Evolutionary conservation across 2,329 filamentous ascomycete genomes (phyloP), one percentile per base, ranked within the genome.

Genomic region (Phialocephala subalpina): DNA sequence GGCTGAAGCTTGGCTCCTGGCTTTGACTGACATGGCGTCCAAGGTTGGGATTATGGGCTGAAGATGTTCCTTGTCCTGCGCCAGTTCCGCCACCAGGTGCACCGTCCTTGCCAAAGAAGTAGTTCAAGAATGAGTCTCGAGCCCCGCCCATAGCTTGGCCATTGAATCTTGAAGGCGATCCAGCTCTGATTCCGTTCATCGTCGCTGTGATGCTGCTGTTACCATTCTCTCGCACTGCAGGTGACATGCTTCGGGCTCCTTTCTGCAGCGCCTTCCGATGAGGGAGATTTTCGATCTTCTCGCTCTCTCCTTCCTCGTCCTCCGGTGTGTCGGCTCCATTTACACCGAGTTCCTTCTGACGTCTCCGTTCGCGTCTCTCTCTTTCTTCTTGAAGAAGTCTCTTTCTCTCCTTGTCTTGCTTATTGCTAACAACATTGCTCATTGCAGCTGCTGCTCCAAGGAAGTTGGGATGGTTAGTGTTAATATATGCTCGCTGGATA

Each of bases 381-480:
- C 92, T 89, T 79, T 98, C 94, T 73, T 97, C 94, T 65, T 92
- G 91, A 20, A 93, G 83, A 49, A 92, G 80, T 45, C 85, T 87
- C 78, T 93, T 94, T 79, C 93, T 91, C 80, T 99, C 95, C 72
- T 94, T 91, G 72, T 99, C 96, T 78, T 98, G 94, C 81, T 96
- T 97, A 77, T 92, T 95, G 76, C 89, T 92, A 67, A 99, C 97
- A 56, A 99, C 95, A 57, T 96, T 94, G 72, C 93, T 95, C 96
- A 99, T 99, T 69, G 96, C 96, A 40, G 94, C 95, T 25, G 96
- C 95, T 18, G 96, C 96, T 53, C 96, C 96, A 18, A 98, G 87
- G 82, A 99, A 99, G 80, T 99, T 99, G 58, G 96, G 96, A 78
- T 99, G 96, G 76, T 99, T 99, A 49, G 96, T 99, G 82, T 99